Base-by-base conservation (phyloP, 2,329 filamentous ascomycete species). In the Berkeleyomyces rouxiae region DNA sequence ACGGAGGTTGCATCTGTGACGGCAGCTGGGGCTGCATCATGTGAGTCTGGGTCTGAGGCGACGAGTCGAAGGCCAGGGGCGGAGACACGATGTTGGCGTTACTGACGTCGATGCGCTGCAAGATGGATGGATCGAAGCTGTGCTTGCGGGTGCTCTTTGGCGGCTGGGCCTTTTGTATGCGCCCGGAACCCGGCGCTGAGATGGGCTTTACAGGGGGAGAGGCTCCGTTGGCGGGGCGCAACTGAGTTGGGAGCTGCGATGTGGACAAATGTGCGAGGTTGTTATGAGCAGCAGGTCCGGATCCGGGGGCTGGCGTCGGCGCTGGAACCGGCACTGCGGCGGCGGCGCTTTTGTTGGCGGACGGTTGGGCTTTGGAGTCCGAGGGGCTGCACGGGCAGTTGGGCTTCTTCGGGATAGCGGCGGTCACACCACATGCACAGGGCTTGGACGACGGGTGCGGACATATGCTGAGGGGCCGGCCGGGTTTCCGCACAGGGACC, bases 401-500 rank as follows among this genome's bases (percentile, higher is more conserved):
- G 64, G 82, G 78, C 66, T 79, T 79, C 66, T 78, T 77, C 1
- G 82, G 81, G 63, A 85, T 82, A 6, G 82, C 82, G 42, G 82
- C 82, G 13, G 84, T 85, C n/a, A 87, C 78, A 65, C 79, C 78
- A 70, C 82, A 86, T 42, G 77, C 78, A 70, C 84, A 88, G n/a
- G 74, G 72, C 47, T 79, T 79, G 59, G 81, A 82, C 39, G 78
- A 76, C 5, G 82, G 79, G 68, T 88, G 85, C 61, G 85, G 84
- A 68, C 85, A 88, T 61, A 80, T 79, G 71, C 84, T 87, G 62
- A 88, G 73, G 7, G 85, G 86, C 59, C 86, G 79, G 16, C 86
- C 86, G 13, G 86, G 85, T 69, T 88, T 88, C 66, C 85, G 81
- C 13, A 89, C 86, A 31, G 83, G 82, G 3, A 87, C 76, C 77